Evolutionary conservation across 1,284 basidiomycete species (phyloP), one percentile per base, ranked within the genome.

Genomic region (Trametes pubescens): DNA sequence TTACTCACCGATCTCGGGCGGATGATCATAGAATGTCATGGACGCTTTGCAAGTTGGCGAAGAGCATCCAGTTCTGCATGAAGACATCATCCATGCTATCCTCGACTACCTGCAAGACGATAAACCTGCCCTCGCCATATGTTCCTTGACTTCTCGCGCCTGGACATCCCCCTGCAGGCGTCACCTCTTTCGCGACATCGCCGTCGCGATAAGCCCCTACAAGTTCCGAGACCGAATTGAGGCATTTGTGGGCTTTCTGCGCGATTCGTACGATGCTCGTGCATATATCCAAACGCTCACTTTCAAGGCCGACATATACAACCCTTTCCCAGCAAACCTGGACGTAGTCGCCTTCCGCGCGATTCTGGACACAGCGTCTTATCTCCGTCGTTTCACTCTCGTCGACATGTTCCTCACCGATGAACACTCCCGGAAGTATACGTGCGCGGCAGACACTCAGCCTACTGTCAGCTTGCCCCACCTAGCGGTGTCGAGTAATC

Each of bases 141-240:
- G 52, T 29, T 53, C 37, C 22, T 43, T 53, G 37, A 18, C 26
- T 2, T 24, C 24, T 22, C 52, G 24, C 5, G 21, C 35, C 11
- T 53, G 52, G 52, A 13, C 40, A 1, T 2, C 37, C 8, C 52
- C 37, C 21, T 9, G 37, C 11, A 53, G 52, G 13, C 37, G 37
- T 29, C 24, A 53, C 16, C 52, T 53, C 22, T 53, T 40, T 29
- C 52, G 38, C 52, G 8, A 14, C 5, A 53, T 53, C 26, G 26
- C 37, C 14, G 14, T 53, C 51, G 34, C 26, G 21, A 7, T 22
- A 21, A 22, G 14, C 10, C 49, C 16, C 29, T 32, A 32, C 29
- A 32, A 22, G 2, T 1, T 2, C 21, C 35, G 8, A 51, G 10
- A 6, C 11, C 52, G 10, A 37, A 2, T 3, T 29, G 37, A 21